These are phyloP conservation scores for Schizochytrium sp. DNA, from an alignment of 108 stramenopile genomes.

Conservation along the genomic window DNA sequence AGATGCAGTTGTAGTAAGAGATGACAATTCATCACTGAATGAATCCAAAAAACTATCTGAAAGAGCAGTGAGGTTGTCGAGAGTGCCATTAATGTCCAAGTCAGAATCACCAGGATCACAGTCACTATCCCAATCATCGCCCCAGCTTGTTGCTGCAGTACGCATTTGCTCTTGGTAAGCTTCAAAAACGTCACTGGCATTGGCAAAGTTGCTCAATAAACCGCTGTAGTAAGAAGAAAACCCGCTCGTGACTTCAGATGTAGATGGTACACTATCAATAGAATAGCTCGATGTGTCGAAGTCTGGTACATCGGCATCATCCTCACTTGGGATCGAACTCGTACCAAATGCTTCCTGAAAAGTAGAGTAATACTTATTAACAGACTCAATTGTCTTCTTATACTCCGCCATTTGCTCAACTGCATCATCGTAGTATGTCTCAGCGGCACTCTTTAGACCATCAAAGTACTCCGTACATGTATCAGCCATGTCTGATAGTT, in stretches of 20 bases:
- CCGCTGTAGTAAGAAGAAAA: neutral
- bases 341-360: neutral
- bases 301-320: too few relatives aligned
- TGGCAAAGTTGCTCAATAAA: neutral
- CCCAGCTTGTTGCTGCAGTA: too few relatives aligned
- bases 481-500: neutral
- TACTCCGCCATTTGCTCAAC: constrained; percentile 10
- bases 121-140: too few relatives aligned
- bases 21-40: too few relatives aligned
- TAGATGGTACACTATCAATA: neutral
- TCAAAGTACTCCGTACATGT: neutral
- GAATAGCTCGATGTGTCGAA: too few relatives aligned
- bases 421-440: neutral
- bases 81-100: too few relatives aligned
- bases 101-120: too few relatives aligned
- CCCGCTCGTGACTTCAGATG: neutral
- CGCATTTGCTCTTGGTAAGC: too few relatives aligned
- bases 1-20: too few relatives aligned
- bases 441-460: neutral
- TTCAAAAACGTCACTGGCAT: neutral
- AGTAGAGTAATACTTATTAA: neutral
- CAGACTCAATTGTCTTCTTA: neutral
- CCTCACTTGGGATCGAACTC: neutral
- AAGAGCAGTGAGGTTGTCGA: too few relatives aligned
- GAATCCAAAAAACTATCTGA: too few relatives aligned